Base-by-base conservation (phyloP, 2,329 filamentous ascomycete species). In the Venturia carpophila region DNA sequence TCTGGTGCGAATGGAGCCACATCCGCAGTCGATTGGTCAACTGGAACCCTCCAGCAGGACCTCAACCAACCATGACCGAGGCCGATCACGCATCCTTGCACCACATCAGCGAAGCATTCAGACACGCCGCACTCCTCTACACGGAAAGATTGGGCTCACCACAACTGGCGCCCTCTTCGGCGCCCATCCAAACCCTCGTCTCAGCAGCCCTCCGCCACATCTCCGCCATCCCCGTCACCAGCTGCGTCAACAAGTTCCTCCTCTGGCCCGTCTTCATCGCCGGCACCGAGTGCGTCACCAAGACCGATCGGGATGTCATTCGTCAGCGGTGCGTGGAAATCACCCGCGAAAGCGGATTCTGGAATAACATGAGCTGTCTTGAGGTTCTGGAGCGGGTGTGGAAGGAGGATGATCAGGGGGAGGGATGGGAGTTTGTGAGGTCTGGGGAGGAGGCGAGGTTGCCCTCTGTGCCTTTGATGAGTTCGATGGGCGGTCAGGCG, bases 221-320 rank as follows among this genome's bases (percentile, higher is more conserved):
- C 65, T 88, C 87, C 7, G 87, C 87, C 64, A 86, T 97, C 45
- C 87, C 90, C 67, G 83, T 87, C 3, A 88, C 83, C 49, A 86
- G 84, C 70, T 83, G 82, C 60, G 87, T 88, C 45, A 89, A 96
- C 76, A 95, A 96, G 73, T 96, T 96, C 74, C 79, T 97, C 11
- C 84, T 97, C 10, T 97, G 92, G 93, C 92, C 93, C 2, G 82
- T 97, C 3, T 96, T 97, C 74, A 88, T 97, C 63, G 87, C 89
- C 0, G 92, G 92, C 24, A 92, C 90, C 27, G 93, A 97, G 78
- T 96, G 91, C 71, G 88, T 94, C 68, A 88, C 91, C 69, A 86
- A 90, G 71, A 80, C 87, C 62, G 90, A 96, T 71, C 89, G 92
- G 68, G 84, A 85, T 66, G 85, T 92, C 66, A 88, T 97, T 63